phyloP scores from a whole-genome alignment of 345 rosid species.

The Arabidopsis suecica region DNA sequence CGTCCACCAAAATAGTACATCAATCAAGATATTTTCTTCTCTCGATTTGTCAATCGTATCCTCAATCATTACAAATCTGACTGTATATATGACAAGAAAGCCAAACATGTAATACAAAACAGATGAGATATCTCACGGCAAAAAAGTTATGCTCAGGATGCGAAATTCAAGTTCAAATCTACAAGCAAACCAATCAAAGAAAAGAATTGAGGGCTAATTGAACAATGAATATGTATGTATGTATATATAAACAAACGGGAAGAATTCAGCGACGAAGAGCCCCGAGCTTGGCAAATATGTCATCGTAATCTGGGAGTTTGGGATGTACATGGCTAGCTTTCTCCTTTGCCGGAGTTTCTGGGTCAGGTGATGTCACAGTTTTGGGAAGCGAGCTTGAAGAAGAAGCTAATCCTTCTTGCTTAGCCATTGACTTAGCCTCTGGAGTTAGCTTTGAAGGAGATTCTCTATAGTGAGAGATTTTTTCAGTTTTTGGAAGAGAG shows the following conservation, averaged over 20 bases:
- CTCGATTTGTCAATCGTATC: not conserved
- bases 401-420: conserved; percentile 43
- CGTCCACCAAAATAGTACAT: not conserved
- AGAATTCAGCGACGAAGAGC: conserved; percentile 50
- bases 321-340: conserved; percentile 84
- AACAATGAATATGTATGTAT: not conserved
- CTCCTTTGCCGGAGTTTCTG: conserved; percentile 42
- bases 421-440: conserved; percentile 37
- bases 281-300: conserved; percentile 60
- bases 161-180: conserved; percentile 9
- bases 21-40: not conserved
- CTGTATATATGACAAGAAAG: not conserved
- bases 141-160: not conserved
- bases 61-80: not conserved
- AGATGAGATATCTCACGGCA: not conserved
- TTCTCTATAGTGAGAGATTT: conserved; percentile 35
- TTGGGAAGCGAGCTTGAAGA: conserved; percentile 40
- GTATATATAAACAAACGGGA: conserved; percentile 11
- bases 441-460: conserved; percentile 28
- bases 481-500: conserved; percentile 38
- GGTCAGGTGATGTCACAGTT: conserved; percentile 43
- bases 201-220: conserved; percentile 19
- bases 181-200: conserved; percentile 26
- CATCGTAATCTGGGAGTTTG: conserved; percentile 86
- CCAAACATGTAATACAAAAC: not conserved